Evolutionary conservation across 2,329 filamentous ascomycete genomes (phyloP).

Genomic region (Simplicillium aogashimaense): DNA sequence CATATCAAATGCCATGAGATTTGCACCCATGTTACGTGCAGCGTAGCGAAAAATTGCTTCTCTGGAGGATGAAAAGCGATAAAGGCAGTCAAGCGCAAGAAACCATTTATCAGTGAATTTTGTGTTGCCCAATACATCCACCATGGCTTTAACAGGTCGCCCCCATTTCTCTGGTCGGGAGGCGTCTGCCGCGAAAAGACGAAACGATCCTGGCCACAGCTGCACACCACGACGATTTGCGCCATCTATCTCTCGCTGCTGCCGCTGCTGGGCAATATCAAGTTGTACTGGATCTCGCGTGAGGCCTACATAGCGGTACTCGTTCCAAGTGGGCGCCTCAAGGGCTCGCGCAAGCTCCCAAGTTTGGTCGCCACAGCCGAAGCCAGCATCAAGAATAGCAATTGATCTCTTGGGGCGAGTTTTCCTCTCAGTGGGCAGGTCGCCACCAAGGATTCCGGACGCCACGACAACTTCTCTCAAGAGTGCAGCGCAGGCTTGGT

Average conservation of each 20-base stretch:
- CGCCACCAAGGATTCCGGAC: conserved; percentile 26
- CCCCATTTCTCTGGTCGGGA: conserved; percentile 34
- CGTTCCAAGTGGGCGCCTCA: conserved; percentile 9
- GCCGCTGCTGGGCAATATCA: conserved; percentile 20
- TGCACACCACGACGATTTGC: not conserved
- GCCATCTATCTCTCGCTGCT: conserved; percentile 14
- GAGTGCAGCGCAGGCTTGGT: conserved; percentile 37
- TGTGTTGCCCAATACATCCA: conserved; percentile 16
- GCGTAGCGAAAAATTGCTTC: conserved; percentile 32
- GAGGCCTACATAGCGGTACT: conserved; percentile 40
- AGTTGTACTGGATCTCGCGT: conserved; percentile 38
- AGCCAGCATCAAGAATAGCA: conserved; percentile 42
- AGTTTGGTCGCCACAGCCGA: conserved; percentile 50
- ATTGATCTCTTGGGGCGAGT: conserved; percentile 10
- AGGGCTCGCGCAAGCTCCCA: conserved; percentile 28
- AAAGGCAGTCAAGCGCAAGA: conserved; percentile 44
- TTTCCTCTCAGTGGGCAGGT: conserved; percentile 2
- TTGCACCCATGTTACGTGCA: conserved; percentile 28
- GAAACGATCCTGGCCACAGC: conserved; percentile 13
- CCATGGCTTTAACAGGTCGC: conserved; percentile 10
- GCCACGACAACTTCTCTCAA: conserved; percentile 32
- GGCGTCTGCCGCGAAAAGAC: conserved; percentile 39
- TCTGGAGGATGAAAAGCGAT: conserved; percentile 45
- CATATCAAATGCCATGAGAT: conserved; percentile 46
- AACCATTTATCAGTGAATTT: conserved; percentile 31